These are phyloP conservation scores for Pulchroboletus neoregius DNA, from an alignment of 1,284 basidiomycete genomes.

Conservation along the genomic window DNA sequence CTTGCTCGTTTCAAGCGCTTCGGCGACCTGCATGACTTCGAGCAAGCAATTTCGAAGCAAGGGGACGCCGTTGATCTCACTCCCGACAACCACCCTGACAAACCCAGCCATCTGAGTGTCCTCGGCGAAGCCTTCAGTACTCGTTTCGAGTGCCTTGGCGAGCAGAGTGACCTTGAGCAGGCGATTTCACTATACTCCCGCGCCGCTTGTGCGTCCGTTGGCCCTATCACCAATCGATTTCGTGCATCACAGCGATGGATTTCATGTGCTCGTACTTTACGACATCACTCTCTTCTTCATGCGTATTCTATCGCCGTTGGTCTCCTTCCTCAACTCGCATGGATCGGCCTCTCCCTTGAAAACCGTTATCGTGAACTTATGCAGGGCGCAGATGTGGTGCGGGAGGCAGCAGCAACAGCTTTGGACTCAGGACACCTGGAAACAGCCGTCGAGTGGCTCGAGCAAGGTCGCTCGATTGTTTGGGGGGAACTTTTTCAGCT, in stretches of 20 bases:
- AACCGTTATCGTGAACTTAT: conserved; percentile 4
- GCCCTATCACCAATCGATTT: background rate
- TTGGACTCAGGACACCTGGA: conserved; percentile 2
- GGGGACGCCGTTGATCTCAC: background rate
- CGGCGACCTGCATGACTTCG: background rate
- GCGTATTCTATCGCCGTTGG: background rate
- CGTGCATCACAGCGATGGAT: conserved; percentile 4
- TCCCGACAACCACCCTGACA: background rate
- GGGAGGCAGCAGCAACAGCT: conserved; percentile 5
- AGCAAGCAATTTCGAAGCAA: background rate
- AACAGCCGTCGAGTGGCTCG: conserved; percentile 12
- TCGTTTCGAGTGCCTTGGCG: background rate
- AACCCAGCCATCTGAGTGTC: background rate
- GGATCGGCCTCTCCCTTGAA: conserved; percentile 8
- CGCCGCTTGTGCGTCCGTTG: background rate
- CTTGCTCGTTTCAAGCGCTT: background rate
- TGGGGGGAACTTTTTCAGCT: conserved; percentile 11
- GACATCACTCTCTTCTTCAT: conserved; percentile 1
- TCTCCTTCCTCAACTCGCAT: conserved; percentile 11
- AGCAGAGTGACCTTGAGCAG: background rate
- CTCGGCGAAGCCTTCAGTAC: background rate
- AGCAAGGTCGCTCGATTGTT: conserved; percentile 11
- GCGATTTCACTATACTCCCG: background rate
- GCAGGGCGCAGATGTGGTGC: background rate
- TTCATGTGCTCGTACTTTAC: conserved; percentile 2